Percentiles rank a stretch among this genome's conserved stretches.
phyloP scores from a whole-genome alignment of 78 protist genomes.

The Chrysochromulina tobinii region DNA sequence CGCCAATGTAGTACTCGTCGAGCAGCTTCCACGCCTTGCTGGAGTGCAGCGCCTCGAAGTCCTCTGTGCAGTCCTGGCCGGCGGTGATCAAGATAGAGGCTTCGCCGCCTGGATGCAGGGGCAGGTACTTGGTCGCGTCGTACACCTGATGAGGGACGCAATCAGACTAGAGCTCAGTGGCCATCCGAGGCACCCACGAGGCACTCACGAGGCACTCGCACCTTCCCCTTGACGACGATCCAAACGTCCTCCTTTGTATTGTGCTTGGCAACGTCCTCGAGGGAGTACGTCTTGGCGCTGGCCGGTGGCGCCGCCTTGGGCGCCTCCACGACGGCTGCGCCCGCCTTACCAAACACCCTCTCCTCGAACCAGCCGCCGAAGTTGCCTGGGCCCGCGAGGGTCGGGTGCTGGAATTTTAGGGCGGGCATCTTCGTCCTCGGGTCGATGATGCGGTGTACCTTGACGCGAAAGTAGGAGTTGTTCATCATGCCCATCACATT shows the following conservation, averaged over 20 bases:
- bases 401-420: conserved; percentile 34
- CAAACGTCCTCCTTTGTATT: background rate
- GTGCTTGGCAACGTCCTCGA: conserved; percentile 7
- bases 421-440: background rate
- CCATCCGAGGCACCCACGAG: no score
- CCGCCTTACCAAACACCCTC: background rate
- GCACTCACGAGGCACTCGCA: no score
- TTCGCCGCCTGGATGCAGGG: conserved; percentile 62
- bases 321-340: background rate
- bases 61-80: conserved; percentile 21
- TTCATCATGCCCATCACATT: conserved; percentile 61
- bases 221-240: background rate
- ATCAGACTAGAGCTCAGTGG: no score
- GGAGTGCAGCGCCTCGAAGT: conserved; percentile 39
- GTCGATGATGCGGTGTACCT: background rate
- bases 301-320: background rate
- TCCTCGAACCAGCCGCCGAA: conserved; percentile 14
- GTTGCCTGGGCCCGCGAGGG: conserved; percentile 27
- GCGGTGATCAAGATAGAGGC: conserved; percentile 19
- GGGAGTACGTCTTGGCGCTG: background rate
- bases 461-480: conserved; percentile 40
- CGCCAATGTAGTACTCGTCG: conserved; percentile 19
- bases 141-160: conserved; percentile 18
- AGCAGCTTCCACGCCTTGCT: conserved; percentile 28
- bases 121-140: conserved; percentile 46